Base-by-base conservation (phyloP, 2,329 filamentous ascomycete species). In the Diaporthe longicolla region DNA sequence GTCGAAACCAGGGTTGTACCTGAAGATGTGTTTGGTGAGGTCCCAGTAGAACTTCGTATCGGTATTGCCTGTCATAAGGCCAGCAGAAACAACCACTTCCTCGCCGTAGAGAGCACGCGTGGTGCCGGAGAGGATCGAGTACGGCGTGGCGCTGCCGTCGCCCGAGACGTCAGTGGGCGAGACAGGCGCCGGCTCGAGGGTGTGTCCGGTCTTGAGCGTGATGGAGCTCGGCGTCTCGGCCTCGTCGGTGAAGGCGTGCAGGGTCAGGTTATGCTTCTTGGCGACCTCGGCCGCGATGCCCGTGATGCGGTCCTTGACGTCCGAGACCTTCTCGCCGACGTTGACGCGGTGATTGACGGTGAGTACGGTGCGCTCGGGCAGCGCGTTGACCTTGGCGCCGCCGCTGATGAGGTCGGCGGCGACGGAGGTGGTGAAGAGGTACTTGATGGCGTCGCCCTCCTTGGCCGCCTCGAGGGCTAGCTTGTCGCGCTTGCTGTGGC, bases 341-440 rank as follows among this genome's bases (percentile, higher is more conserved):
- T 89, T 89, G 72, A 90, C 87, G 77, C 86, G 89, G 83, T 87
- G 90, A 82, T 94, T 93, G 71, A 93, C 87, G 0, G 88, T 86
- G 0, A 89, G 83, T 0, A 84, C 84, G 0, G 88, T 89, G 15
- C 86, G 84, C 78, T 93, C 92, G 0, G 92, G 92, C 65, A 94
- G 87, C 0, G 92, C 91, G 76, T 94, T 94, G 79, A 89, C 87
- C 82, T 94, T 94, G 61, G 89, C 85, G 0, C 92, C 92, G 1
- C 92, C 92, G 9, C 80, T 78, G 76, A 94, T 90, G 17, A 91
- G 81, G 78, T 93, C 91, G 0, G 91, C 87, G 0, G 92, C 89
- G 43, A 89, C 85, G 0, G 90, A 91, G 0, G 91, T 93, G 59
- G 90, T 90, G 75, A 93, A 87, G 32, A 89, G 84, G 78, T 89